These are phyloP conservation scores for Amphirosellinia nigrospora DNA, from an alignment of 495 filamentous ascomycete genomes.

Conservation along the genomic window DNA sequence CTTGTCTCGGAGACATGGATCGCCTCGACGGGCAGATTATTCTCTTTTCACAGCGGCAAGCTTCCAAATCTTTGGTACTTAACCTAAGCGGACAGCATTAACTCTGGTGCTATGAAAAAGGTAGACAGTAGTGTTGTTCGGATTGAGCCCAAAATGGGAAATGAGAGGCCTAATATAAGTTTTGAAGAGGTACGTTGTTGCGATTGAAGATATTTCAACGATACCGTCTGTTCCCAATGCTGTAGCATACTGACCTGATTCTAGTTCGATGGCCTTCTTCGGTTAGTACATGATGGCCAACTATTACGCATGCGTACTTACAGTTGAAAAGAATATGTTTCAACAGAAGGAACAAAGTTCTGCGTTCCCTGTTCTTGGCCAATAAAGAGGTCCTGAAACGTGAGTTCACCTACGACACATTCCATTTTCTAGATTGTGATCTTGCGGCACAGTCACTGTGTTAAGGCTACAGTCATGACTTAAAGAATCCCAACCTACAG, in stretches of 20 bases:
- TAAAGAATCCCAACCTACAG: not conserved
- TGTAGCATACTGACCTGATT: conserved; percentile 6
- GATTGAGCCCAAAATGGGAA: conserved; percentile 77
- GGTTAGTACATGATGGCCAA: too few species aligned
- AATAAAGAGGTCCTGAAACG: conserved; percentile 79
- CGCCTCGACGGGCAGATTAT: too few species aligned
- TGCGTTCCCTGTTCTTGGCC: conserved; percentile 76
- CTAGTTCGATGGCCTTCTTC: conserved; percentile 84
- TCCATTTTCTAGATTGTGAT: too few species aligned
- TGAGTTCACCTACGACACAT: conserved; percentile 24
- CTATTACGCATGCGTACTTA: too few species aligned
- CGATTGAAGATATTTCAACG: not conserved
- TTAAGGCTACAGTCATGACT: not conserved
- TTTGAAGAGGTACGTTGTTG: conserved; percentile 70
- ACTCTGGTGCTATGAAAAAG: too few species aligned
- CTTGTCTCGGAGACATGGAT: too few species aligned
- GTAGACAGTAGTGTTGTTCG: conserved; percentile 70
- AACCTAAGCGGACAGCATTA: too few species aligned
- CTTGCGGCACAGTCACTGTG: not conserved
- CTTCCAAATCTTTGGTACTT: too few species aligned
- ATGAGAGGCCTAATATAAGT: conserved; percentile 75
- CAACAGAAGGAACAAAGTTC: conserved; percentile 72
- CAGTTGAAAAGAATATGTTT: too few species aligned
- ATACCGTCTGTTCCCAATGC: not conserved
- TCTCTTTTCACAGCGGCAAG: too few species aligned